Conservation (phyloP, 1,139 yeast species). For the Pichia norvegensis region DNA sequence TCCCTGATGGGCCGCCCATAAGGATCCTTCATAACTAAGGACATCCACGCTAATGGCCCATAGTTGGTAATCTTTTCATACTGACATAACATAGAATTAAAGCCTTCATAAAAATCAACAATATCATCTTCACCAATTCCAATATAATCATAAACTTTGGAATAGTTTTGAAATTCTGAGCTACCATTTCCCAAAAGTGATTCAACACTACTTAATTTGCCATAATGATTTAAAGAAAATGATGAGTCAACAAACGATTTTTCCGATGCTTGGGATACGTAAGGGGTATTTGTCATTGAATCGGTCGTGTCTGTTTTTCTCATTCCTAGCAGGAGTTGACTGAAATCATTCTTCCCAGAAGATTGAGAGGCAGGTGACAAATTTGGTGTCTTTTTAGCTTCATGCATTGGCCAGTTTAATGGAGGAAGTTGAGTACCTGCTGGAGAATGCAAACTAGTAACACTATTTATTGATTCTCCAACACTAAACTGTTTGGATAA, state of each 20-base stretch:
- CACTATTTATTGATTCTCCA: neutral
- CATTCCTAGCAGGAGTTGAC: neutral
- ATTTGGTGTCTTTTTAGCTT: no score
- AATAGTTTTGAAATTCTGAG: neutral
- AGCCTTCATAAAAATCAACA: constrained; percentile 38
- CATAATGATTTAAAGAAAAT: no score
- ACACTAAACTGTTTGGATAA: neutral
- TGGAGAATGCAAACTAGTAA: neutral
- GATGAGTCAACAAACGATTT: neutral
- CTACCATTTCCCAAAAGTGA: neutral
- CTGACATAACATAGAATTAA: constrained; percentile 35
- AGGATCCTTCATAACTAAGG: constrained; percentile 40
- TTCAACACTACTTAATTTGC: neutral
- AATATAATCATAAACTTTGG: neutral
- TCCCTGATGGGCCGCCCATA: constrained; percentile 33
- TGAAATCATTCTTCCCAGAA: neutral
- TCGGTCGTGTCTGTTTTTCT: no score
- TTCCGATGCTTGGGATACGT: neutral
- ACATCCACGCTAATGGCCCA: constrained; percentile 45
- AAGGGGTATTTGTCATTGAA: neutral
- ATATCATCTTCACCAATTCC: constrained; percentile 15
- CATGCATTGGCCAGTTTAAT: no score
- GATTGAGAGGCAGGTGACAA: neutral
- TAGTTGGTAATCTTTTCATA: constrained; percentile 35
- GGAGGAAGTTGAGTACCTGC: no score